Evolutionary conservation across 176 grass and related monocot species (phyloP).

Genomic region (Aegilops speltoides): DNA sequence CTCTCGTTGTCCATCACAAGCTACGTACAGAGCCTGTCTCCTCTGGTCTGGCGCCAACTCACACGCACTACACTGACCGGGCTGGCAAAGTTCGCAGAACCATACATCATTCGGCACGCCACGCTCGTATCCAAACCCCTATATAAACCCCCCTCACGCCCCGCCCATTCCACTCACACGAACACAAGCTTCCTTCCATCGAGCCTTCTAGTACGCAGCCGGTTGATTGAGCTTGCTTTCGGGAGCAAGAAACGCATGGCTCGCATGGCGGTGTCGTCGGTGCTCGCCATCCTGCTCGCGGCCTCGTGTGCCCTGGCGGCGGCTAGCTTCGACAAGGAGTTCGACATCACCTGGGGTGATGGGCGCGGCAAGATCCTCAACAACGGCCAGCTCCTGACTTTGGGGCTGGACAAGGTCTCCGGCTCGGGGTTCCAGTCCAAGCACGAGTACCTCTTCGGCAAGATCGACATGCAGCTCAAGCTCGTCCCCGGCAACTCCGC

Average conservation of each 20-base stretch:
- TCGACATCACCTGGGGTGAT: conserved; percentile 84
- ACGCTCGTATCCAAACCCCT: conserved; percentile 35
- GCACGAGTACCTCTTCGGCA: conserved; percentile 83
- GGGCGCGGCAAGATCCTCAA: conserved; percentile 60
- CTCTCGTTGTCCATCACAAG: conserved; percentile 8
- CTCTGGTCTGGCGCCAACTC: conserved; percentile 60
- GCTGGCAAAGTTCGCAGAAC: background rate
- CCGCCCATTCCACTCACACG: conserved; percentile 7
- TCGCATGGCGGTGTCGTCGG: background rate
- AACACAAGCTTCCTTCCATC: background rate
- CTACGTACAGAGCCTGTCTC: conserved; percentile 8
- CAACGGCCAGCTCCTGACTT: conserved; percentile 56
- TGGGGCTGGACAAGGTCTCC: conserved; percentile 63
- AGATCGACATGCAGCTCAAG: conserved; percentile 93
- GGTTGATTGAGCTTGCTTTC: too few species aligned
- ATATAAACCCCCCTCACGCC: conserved; percentile 55
- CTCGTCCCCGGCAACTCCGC: conserved; percentile 84
- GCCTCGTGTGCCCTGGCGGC: background rate
- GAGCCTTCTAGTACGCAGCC: too few species aligned
- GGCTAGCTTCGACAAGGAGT: conserved; percentile 60
- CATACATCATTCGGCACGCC: conserved; percentile 16
- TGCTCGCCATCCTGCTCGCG: background rate
- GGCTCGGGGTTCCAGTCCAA: conserved; percentile 86
- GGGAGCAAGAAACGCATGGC: background rate
- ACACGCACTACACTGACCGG: conserved; percentile 14